A percentile compares a stretch with the other conserved stretches of the same genome.
phyloP scores from a whole-genome alignment of 2,329 filamentous ascomycete genomes.

The Coniochaeta hoffmannii region DNA sequence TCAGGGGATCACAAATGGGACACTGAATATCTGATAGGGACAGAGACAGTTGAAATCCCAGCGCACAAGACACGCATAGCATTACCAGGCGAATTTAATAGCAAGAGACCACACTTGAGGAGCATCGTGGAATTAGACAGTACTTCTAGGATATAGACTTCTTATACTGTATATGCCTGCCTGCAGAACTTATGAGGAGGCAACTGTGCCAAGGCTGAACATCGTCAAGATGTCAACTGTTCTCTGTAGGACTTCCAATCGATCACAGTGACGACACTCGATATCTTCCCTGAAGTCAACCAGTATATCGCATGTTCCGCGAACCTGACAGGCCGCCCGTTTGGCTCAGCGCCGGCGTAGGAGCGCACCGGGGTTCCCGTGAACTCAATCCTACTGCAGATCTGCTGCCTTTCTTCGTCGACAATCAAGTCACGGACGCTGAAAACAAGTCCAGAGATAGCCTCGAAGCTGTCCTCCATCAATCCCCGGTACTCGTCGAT shows the following conservation, averaged over 20 bases:
- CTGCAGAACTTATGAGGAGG: neutral
- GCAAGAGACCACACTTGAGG: no score
- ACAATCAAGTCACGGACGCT: conserved; percentile 9
- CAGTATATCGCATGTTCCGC: conserved; percentile 16
- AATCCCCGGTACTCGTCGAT: conserved; percentile 9
- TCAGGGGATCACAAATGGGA: no score
- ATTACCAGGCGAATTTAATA: no score
- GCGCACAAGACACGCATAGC: no score
- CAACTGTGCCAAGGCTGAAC: neutral
- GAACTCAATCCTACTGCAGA: conserved; percentile 13
- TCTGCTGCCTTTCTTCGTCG: conserved; percentile 10
- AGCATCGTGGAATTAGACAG: no score
- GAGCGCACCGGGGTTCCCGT: conserved; percentile 11
- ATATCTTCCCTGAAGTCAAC: conserved; percentile 14
- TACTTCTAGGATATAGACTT: no score
- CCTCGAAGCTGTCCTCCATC: conserved; percentile 11
- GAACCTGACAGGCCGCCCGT: conserved; percentile 10
- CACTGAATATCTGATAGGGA: no score
- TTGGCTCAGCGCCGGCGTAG: conserved; percentile 10
- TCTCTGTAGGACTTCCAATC: conserved; percentile 14
- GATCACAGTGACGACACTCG: conserved; percentile 11
- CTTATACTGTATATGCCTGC: neutral
- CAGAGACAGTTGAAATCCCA: no score
- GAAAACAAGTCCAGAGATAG: conserved; percentile 11
- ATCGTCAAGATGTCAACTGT: conserved; percentile 6